A percentile compares a stretch with the other conserved stretches of the same genome.
phyloP scores from a whole-genome alignment of 1,284 basidiomycete genomes.

The Schizophyllum amplum region DNA sequence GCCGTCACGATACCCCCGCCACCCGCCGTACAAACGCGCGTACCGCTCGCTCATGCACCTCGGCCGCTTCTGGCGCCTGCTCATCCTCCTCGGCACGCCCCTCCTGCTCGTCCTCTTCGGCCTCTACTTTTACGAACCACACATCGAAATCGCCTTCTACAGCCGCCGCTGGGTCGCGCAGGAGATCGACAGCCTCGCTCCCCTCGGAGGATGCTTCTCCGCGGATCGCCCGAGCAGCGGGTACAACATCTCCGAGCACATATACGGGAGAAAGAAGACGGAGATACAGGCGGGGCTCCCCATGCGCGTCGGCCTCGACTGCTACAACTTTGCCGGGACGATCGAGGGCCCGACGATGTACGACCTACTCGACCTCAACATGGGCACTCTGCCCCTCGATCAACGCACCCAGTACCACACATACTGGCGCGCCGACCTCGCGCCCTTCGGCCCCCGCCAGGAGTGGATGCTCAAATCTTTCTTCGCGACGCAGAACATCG shows the following conservation, averaged over 20 bases:
- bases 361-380: constrained; percentile 9
- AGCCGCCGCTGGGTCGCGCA: constrained; percentile 63
- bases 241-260: constrained; percentile 63
- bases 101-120: constrained; percentile 37
- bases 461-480: constrained; percentile 85
- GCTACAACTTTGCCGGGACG: constrained; percentile 82
- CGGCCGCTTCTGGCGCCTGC: not conserved
- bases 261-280: constrained; percentile 52
- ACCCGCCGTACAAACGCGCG: not conserved
- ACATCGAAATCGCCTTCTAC: constrained; percentile 76
- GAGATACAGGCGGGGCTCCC: constrained; percentile 74
- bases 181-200: constrained; percentile 56
- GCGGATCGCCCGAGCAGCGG: constrained; percentile 28
- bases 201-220: constrained; percentile 71
- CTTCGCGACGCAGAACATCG: constrained; percentile 79
- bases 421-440: constrained; percentile 85
- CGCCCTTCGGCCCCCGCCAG: constrained; percentile 70
- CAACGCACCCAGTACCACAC: constrained; percentile 70
- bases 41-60: not conserved
- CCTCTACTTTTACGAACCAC: constrained; percentile 63
- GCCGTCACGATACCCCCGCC: not conserved
- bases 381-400: constrained; percentile 24
- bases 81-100: constrained; percentile 19
- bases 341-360: constrained; percentile 31
- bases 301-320: constrained; percentile 73